phyloP scores from a whole-genome alignment of 139 green algal genomes.

The Eudorina sp. region DNA sequence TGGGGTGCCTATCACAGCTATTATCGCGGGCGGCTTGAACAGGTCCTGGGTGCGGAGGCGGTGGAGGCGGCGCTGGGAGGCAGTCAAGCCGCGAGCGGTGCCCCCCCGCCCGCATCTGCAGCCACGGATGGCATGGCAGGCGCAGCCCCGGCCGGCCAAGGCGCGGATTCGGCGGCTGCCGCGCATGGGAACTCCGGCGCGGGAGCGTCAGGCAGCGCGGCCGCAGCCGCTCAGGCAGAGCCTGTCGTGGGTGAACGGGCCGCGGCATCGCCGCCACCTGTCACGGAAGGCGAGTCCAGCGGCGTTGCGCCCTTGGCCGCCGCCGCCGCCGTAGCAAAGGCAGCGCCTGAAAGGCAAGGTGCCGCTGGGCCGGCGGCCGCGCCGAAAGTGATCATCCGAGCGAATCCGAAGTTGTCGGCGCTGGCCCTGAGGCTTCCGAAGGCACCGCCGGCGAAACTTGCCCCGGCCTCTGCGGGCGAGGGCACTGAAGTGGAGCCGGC shows the following conservation, averaged over 20 bases:
- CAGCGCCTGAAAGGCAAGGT: no score
- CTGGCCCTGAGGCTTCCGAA: not conserved
- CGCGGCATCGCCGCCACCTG: no score
- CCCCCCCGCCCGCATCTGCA: no score
- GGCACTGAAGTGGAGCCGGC: not conserved
- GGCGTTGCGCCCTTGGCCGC: not conserved
- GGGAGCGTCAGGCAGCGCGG: no score
- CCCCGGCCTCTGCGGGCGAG: not conserved
- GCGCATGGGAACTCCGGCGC: not conserved
- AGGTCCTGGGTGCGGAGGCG: conserved; percentile 23
- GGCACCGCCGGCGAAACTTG: not conserved
- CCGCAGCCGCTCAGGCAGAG: no score
- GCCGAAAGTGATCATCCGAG: conserved; percentile 23
- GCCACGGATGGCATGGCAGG: no score
- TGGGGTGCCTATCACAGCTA: conserved; percentile 63
- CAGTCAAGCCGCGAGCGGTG: not conserved
- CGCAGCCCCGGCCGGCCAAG: no score
- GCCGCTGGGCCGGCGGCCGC: not conserved
- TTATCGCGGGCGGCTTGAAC: conserved; percentile 61
- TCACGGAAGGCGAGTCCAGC: no score
- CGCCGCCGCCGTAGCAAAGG: not conserved
- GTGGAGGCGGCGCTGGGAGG: conserved; percentile 30
- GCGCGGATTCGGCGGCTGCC: not conserved
- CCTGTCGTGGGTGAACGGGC: no score
- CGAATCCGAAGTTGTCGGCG: conserved; percentile 43